Evolutionary conservation across 371 early-diverging fungal genomes (phyloP).

Genomic region (Lichtheimia corymbifera): DNA sequence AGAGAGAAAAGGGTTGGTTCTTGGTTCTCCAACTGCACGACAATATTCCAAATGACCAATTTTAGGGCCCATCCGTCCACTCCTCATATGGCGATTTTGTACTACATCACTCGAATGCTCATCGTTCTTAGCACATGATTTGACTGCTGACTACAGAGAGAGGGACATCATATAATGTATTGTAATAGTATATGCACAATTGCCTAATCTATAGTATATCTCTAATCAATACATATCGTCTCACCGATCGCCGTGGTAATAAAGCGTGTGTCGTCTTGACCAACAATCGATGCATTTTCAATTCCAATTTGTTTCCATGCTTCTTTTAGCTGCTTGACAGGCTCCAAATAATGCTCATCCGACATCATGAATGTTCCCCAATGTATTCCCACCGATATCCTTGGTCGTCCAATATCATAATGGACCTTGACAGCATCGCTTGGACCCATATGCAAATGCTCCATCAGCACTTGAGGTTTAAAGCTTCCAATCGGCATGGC

Average conservation of each 20-base stretch:
- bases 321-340: conserved; percentile 46
- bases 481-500: conserved; percentile 63
- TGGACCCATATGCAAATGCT: conserved; percentile 61
- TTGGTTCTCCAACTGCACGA: too few species aligned
- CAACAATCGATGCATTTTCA: not conserved
- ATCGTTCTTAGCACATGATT: too few species aligned
- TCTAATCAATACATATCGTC: conserved; percentile 13
- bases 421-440: conserved; percentile 57
- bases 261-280: conserved; percentile 21
- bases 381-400: conserved; percentile 57
- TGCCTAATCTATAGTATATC: not conserved
- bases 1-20: too few species aligned
- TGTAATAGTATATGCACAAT: too few species aligned
- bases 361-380: conserved; percentile 68
- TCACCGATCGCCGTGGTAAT: conserved; percentile 39
- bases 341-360: conserved; percentile 69
- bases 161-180: too few species aligned
- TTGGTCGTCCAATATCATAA: conserved; percentile 41
- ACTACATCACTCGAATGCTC: too few species aligned
- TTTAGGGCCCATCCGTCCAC: too few species aligned
- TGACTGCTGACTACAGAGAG: too few species aligned
- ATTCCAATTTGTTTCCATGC: conserved; percentile 25
- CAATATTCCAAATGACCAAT: too few species aligned
- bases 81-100: too few species aligned
- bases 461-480: conserved; percentile 47